Base-by-base conservation (phyloP, 2,329 filamentous ascomycete genomes). In the Ophiosphaerella korrae region DNA sequence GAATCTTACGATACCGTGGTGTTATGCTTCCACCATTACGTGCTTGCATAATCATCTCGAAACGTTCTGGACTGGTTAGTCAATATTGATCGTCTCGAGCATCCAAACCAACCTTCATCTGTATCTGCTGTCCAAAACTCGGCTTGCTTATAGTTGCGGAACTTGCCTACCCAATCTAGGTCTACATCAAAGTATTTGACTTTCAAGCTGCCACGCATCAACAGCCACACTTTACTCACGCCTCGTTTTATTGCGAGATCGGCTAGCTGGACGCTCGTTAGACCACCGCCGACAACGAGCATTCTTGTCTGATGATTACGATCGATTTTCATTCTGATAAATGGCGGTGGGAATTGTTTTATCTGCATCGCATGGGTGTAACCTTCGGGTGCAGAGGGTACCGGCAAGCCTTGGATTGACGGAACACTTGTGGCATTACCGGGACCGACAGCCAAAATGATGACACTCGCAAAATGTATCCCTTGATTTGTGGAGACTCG, bases 101-200 rank as follows among this genome's bases (percentile, higher is more conserved):
- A 26, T 26, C 8, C 2, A 29, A 14, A 49, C 63, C 50, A 60
- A 77, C 78, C 77, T 63, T 85, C 81, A 52, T 90, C 86, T 5
- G 82, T 84, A 60, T 92, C 88, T 3, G 88, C 88, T 6, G 83
- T 84, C 87, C 88, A 92, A 71, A 92, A 94, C 0, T 81, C 80
- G 0, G 89, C 86, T 67, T 92, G 88, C 59, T 89, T 85, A 46
- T 85, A 82, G 67, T 93, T 93, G 48, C 87, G 85, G 71, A 89
- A 93, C 68, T 93, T 93, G 8, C 87, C 88, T 71, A 93, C 88
- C 90, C 90, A 94, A 41, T 83, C 81, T 1, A 93, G 78, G 49
- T 86, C 84, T 21, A 93, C 81, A 61, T 93, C 90, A 58, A 93
- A 93, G 52, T 88, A 86, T 72, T 93, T 93, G 42, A 90, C 80